phyloP scores from a whole-genome alignment of 768 basidiomycete species.

The Cyclocybe aegerita region DNA sequence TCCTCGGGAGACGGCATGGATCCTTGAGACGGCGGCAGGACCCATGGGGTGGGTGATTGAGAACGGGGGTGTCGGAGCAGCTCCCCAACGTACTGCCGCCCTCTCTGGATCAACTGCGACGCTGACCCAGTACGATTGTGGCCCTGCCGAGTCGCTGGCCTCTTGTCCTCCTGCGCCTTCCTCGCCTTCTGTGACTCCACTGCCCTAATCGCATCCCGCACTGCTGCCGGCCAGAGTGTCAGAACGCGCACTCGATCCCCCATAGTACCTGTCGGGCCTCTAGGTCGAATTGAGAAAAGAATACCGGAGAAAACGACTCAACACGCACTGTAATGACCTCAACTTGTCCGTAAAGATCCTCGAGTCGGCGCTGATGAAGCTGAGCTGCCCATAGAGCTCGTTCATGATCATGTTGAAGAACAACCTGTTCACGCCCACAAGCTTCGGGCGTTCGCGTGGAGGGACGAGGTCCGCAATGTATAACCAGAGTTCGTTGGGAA shows the following conservation, averaged over 20 bases:
- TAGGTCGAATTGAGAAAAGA: neutral
- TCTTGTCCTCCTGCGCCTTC: neutral
- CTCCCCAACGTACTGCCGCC: slow-evolving; percentile 15
- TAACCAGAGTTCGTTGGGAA: slow-evolving; percentile 23
- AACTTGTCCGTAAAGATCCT: slow-evolving; percentile 19
- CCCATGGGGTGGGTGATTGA: slow-evolving; percentile 3
- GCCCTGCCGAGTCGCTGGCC: neutral
- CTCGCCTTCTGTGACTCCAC: slow-evolving; percentile 6
- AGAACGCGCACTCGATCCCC: slow-evolving; percentile 22
- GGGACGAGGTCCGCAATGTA: slow-evolving; percentile 17
- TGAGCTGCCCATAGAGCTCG: slow-evolving; percentile 21
- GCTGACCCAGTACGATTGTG: slow-evolving; percentile 1
- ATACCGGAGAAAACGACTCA: neutral
- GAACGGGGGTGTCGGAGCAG: slow-evolving; percentile 12
- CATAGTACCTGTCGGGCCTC: slow-evolving; percentile 7
- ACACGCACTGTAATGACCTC: slow-evolving; percentile 20
- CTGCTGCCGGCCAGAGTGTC: slow-evolving; percentile 25
- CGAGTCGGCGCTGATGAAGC: slow-evolving; percentile 21
- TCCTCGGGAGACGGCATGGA: slow-evolving; percentile 12
- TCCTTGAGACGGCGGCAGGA: neutral
- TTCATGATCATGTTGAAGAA: slow-evolving; percentile 25
- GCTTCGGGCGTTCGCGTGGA: slow-evolving; percentile 10
- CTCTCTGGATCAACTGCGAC: slow-evolving; percentile 12
- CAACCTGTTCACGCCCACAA: slow-evolving; percentile 16
- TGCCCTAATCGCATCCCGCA: slow-evolving; percentile 21